These are phyloP conservation scores for Fraxinus ornus DNA, from an alignment of 305 asterid genomes.

Conservation along the genomic window DNA sequence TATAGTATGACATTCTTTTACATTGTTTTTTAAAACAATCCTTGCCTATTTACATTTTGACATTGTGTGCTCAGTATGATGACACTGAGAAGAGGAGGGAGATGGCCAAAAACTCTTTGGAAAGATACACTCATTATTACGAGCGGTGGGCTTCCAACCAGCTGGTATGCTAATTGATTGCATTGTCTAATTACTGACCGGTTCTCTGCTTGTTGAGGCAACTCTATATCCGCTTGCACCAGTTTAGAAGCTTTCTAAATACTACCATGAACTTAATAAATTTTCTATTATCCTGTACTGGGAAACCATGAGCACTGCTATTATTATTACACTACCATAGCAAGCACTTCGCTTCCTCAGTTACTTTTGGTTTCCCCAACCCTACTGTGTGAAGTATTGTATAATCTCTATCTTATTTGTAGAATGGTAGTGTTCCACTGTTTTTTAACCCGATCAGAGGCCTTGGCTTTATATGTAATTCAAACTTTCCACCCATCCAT, in stretches of 20 bases:
- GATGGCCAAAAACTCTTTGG: slow-evolving; percentile 92
- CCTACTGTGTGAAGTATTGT: not conserved
- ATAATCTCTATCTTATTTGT: not conserved
- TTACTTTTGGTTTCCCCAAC: not conserved
- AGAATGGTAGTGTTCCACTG: not conserved
- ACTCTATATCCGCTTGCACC: not conserved
- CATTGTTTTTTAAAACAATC: slow-evolving; percentile 10
- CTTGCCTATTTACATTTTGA: slow-evolving; percentile 18
- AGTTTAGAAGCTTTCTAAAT: not conserved
- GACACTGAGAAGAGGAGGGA: slow-evolving; percentile 87
- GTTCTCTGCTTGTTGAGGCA: not conserved
- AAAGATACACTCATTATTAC: slow-evolving; percentile 91
- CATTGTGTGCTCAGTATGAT: slow-evolving; percentile 59
- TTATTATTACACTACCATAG: not conserved
- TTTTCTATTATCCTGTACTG: not conserved
- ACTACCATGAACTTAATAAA: not conserved
- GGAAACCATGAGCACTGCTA: not conserved
- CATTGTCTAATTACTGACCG: slow-evolving; percentile 10
- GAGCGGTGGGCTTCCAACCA: slow-evolving; percentile 99
- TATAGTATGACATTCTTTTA: slow-evolving; percentile 15
- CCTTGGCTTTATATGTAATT: not conserved
- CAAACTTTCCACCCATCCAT: not conserved
- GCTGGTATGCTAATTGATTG: slow-evolving; percentile 50
- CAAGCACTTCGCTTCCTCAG: not conserved
- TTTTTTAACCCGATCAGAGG: not conserved